phyloP scores from a whole-genome alignment of 2,329 filamentous ascomycete genomes.

The Hirsutella minnesotensis region DNA sequence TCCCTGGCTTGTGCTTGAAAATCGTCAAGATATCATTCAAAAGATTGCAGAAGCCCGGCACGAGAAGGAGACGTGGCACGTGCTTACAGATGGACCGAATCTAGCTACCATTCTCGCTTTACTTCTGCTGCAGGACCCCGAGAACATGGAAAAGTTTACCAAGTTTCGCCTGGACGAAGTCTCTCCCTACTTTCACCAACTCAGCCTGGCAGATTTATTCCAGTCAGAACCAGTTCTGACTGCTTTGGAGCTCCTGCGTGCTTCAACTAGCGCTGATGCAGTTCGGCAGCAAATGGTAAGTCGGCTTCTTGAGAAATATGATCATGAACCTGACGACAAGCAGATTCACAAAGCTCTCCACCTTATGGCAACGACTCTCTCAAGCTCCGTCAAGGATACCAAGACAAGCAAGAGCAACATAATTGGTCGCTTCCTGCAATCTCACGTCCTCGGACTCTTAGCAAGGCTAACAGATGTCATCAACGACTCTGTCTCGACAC shows the following conservation, averaged over 20 bases:
- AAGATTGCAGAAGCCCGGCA: conserved; percentile 70
- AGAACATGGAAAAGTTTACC: conserved; percentile 50
- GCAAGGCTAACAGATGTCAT: conserved; percentile 68
- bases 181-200: conserved; percentile 56
- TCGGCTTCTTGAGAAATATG: not conserved
- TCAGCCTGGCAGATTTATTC: conserved; percentile 56
- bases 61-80: conserved; percentile 47
- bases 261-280: conserved; percentile 56
- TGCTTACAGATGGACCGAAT: conserved; percentile 44
- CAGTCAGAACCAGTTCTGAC: conserved; percentile 64
- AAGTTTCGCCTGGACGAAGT: conserved; percentile 58
- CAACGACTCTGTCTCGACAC: conserved; percentile 49
- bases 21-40: conserved; percentile 65
- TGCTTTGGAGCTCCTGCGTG: conserved; percentile 72
- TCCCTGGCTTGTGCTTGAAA: conserved; percentile 73
- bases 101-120: conserved; percentile 46
- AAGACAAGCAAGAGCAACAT: conserved; percentile 41
- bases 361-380: conserved; percentile 30
- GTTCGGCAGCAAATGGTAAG: conserved; percentile 46
- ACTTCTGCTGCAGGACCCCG: conserved; percentile 43
- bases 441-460: conserved; percentile 78
- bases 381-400: conserved; percentile 26
- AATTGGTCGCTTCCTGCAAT: conserved; percentile 66
- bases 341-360: conserved; percentile 37
- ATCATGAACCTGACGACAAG: conserved; percentile 12